These are phyloP conservation scores for Claviceps digitariae DNA, from an alignment of 2,329 filamentous ascomycete genomes.

Conservation along the genomic window DNA sequence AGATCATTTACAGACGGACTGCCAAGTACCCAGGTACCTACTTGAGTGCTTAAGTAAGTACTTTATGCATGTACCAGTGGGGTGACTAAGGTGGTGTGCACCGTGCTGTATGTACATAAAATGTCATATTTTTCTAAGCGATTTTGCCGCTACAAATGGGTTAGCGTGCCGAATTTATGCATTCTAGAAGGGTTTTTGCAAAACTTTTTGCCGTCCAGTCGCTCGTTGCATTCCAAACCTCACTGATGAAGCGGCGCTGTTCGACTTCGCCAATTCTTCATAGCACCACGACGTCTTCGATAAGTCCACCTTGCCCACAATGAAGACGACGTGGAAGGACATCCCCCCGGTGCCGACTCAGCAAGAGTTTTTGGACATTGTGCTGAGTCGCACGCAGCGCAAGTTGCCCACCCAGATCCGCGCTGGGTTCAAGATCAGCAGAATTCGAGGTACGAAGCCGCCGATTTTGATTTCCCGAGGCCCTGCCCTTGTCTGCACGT, in stretches of 20 bases:
- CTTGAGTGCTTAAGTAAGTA: no score
- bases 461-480: background rate
- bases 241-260: background rate
- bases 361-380: conserved; percentile 96
- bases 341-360: conserved; percentile 81
- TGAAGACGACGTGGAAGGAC: conserved; percentile 57
- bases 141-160: background rate
- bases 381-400: conserved; percentile 84
- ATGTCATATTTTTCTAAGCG: background rate
- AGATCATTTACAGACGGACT: background rate
- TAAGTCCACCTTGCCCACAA: conserved; percentile 22
- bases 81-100: no score
- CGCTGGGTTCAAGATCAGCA: conserved; percentile 83
- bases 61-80: no score
- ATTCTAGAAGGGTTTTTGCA: background rate
- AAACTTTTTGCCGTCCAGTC: background rate
- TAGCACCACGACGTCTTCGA: background rate
- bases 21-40: background rate
- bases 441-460: conserved; percentile 53
- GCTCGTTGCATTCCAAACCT: background rate
- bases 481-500: background rate
- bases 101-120: background rate
- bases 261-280: conserved; percentile 4
- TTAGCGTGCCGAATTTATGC: background rate
- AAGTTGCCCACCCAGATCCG: conserved; percentile 91